These are phyloP conservation scores for Lepidium sativum DNA, from an alignment of 345 rosid genomes.

Conservation along the genomic window DNA sequence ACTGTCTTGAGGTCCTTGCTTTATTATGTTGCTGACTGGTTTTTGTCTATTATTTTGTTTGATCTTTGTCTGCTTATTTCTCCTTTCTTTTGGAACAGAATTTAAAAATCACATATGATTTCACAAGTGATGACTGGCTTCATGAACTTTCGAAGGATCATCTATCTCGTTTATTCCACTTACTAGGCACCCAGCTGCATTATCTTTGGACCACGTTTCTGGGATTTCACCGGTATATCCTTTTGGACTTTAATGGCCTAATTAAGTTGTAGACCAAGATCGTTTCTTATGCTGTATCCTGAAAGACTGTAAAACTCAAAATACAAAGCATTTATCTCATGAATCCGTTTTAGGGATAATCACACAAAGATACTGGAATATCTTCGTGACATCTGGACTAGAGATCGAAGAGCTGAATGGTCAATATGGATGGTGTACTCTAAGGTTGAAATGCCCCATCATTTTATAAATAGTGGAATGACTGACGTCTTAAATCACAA, in stretches of 20 bases:
- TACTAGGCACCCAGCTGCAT: conserved; percentile 55
- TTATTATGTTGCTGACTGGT: conserved; percentile 22
- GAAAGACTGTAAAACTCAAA: not conserved
- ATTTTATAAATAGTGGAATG: conserved; percentile 63
- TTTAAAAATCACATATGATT: conserved; percentile 31
- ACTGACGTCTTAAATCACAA: conserved; percentile 55
- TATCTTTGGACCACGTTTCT: conserved; percentile 74
- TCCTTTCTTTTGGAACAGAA: conserved; percentile 38
- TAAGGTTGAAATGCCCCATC: conserved; percentile 94
- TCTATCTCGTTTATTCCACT: conserved; percentile 41
- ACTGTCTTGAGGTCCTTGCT: conserved; percentile 72
- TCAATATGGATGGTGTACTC: conserved; percentile 97
- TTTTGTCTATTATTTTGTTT: not conserved
- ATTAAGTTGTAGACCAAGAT: not conserved
- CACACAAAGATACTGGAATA: conserved; percentile 49
- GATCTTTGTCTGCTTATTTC: not conserved
- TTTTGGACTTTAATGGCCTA: not conserved
- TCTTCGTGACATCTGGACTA: conserved; percentile 66
- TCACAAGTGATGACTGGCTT: conserved; percentile 36
- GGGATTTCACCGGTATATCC: conserved; percentile 71
- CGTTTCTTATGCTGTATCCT: not conserved
- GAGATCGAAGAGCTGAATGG: conserved; percentile 91
- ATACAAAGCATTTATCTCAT: conserved; percentile 10
- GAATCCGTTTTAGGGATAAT: conserved; percentile 50
- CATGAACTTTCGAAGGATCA: conserved; percentile 42